A percentile compares a stretch with the other conserved stretches of the same genome.
These are phyloP conservation scores for Thelephora terrestris DNA, from an alignment of 1,284 basidiomycete genomes.

Conservation along the genomic window DNA sequence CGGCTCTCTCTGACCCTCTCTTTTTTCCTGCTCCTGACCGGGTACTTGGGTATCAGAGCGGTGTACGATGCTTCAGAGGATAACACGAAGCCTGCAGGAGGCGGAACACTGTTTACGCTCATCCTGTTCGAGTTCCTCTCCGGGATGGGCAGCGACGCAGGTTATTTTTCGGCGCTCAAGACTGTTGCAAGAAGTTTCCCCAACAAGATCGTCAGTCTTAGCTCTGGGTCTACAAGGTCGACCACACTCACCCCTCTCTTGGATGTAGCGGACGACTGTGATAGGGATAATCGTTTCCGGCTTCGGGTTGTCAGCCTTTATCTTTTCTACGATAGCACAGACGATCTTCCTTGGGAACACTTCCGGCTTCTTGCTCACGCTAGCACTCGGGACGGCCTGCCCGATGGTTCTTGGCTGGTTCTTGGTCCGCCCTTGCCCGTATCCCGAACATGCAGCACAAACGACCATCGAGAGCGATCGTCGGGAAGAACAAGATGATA, in stretches of 20 bases:
- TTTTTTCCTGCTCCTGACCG: conserved; percentile 46
- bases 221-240: background rate
- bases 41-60: conserved; percentile 56
- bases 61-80: conserved; percentile 47
- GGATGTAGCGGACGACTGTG: too few species aligned
- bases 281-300: conserved; percentile 54
- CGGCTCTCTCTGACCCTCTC: conserved; percentile 37
- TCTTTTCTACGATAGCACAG: conserved; percentile 64
- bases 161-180: conserved; percentile 45
- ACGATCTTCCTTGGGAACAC: conserved; percentile 61
- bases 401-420: conserved; percentile 63
- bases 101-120: conserved; percentile 28
- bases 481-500: too few species aligned
- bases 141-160: conserved; percentile 53
- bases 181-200: conserved; percentile 59
- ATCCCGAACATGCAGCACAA: conserved; percentile 17
- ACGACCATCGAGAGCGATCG: too few species aligned
- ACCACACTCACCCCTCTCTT: conserved; percentile 38
- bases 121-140: conserved; percentile 47
- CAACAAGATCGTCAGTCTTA: conserved; percentile 18
- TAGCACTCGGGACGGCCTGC: conserved; percentile 42
- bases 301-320: conserved; percentile 74
- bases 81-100: conserved; percentile 13
- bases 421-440: conserved; percentile 50
- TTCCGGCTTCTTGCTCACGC: conserved; percentile 34